Percentiles rank a stretch among this genome's conserved stretches.
These are phyloP conservation scores for Hepatocystis sp. DNA, from an alignment of 169 alveolate species.

Conservation along the genomic window DNA sequence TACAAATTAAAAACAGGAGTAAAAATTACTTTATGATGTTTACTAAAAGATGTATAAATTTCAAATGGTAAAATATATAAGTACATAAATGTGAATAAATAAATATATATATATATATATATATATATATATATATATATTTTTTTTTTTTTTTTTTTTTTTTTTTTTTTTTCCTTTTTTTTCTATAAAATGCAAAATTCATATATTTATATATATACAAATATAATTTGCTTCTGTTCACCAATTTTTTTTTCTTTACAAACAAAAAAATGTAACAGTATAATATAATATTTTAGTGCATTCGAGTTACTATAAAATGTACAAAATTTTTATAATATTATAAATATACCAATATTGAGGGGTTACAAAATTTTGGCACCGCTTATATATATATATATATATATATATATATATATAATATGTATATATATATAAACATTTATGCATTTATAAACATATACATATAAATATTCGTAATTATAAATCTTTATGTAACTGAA, in stretches of 20 bases:
- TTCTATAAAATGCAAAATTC: background rate
- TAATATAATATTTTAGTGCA: slow-evolving; percentile 6
- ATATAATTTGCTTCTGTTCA: slow-evolving; percentile 11
- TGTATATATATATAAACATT: no score
- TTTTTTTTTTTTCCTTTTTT: slow-evolving; percentile 14
- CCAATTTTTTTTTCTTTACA: slow-evolving; percentile 8
- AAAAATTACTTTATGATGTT: no score
- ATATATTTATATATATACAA: slow-evolving; percentile 3
- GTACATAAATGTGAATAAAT: background rate
- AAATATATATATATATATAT: background rate
- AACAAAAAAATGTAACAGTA: background rate
- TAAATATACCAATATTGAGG: no score
- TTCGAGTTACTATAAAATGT: slow-evolving; percentile 7
- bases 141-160: slow-evolving; percentile 3
- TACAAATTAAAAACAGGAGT: no score
- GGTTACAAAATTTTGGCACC: no score
- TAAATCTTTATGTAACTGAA: no score
- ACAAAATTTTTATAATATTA: background rate
- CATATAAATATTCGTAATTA: no score
- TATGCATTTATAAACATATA: no score
- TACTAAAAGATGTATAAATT: no score
- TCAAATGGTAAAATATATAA: no score
- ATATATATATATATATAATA: no score
- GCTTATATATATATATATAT: no score
- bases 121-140: slow-evolving; percentile 6